Percentiles rank a stretch among this genome's conserved stretches.
Conservation (phyloP, 2,329 filamentous ascomycete species). For the Apiospora aurea region DNA sequence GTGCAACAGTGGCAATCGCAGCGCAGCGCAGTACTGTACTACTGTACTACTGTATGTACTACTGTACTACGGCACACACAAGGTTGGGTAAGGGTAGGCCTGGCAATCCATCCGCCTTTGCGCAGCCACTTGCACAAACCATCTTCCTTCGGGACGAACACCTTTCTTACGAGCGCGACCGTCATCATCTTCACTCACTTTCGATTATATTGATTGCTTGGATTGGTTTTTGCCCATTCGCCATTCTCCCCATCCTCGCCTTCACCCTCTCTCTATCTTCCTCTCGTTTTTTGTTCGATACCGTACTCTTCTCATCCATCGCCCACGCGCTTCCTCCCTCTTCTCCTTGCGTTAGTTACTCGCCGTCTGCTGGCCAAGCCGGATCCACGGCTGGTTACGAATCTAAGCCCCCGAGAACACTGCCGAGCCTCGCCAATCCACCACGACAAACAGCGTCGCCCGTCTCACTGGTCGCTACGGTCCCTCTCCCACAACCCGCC, state of each 20-base stretch:
- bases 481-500: constrained; percentile 10
- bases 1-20: neutral
- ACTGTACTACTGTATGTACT: neutral
- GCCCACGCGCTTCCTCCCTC: neutral
- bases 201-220: neutral
- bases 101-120: constrained; percentile 2
- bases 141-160: constrained; percentile 18
- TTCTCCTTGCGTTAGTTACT: neutral
- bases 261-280: neutral
- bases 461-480: constrained; percentile 15
- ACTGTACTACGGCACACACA: neutral
- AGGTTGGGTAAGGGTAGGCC: neutral
- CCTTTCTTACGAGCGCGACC: constrained; percentile 5
- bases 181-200: constrained; percentile 1
- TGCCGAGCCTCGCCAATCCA: constrained; percentile 27
- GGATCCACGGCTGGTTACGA: constrained; percentile 11
- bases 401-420: constrained; percentile 27
- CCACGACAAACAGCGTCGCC: neutral
- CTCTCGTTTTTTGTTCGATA: neutral
- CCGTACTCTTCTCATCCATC: neutral
- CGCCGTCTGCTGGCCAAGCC: neutral
- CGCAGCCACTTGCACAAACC: constrained; percentile 16
- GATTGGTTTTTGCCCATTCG: neutral
- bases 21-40: neutral
- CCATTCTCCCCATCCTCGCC: neutral